A percentile compares a stretch with the other conserved stretches of the same genome.
Conservation (phyloP, 257 asterid species). For the Solanum peruvianum region DNA sequence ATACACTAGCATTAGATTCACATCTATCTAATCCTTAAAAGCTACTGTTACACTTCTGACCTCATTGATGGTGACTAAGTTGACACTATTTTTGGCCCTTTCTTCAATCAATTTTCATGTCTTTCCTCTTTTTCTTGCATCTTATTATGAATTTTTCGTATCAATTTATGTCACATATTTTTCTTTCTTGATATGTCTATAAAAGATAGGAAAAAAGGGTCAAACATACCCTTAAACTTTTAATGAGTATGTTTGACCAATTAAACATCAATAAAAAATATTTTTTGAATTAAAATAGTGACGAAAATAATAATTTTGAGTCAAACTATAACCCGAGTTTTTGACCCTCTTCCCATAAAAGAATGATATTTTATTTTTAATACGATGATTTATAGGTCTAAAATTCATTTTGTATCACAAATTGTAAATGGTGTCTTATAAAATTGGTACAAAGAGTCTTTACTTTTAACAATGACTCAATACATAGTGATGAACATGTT, state of each 20-base stretch:
- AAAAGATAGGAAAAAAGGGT: too few relatives aligned
- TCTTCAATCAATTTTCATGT: not conserved
- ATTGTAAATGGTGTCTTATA: not conserved
- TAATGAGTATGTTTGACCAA: too few relatives aligned
- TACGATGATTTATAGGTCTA: not conserved
- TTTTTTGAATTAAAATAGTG: too few relatives aligned
- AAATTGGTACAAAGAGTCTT: not conserved
- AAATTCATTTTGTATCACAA: too few relatives aligned
- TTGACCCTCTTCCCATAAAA: too few relatives aligned
- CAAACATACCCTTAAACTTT: too few relatives aligned
- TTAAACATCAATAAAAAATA: too few relatives aligned
- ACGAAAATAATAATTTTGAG: rapidly evolving
- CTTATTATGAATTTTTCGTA: not conserved
- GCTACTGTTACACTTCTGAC: slow-evolving; percentile 30
- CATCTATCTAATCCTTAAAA: slow-evolving; percentile 27
- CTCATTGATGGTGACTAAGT: slow-evolving; percentile 51
- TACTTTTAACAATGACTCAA: not conserved
- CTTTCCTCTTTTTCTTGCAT: not conserved
- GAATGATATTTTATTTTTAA: not conserved
- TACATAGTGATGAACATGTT: not conserved
- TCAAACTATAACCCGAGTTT: too few relatives aligned
- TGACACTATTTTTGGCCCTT: slow-evolving; percentile 22
- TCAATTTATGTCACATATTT: not conserved
- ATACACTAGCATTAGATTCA: slow-evolving; percentile 19
- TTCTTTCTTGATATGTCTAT: not conserved